These are phyloP conservation scores for Cordyceps cicadae DNA, from an alignment of 2,329 filamentous ascomycete species.

Conservation along the genomic window DNA sequence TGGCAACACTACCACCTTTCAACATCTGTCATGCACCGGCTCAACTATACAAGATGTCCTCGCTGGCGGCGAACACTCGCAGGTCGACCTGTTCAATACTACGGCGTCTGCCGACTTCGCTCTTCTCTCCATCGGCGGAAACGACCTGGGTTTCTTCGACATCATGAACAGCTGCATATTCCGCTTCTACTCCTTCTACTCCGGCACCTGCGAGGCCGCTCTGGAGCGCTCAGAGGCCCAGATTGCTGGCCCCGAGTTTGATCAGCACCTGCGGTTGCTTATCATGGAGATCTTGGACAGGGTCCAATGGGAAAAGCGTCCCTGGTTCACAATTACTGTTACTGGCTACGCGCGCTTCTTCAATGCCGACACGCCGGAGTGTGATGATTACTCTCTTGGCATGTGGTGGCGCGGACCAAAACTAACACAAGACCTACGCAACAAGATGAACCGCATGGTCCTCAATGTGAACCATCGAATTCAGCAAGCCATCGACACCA, in stretches of 20 bases:
- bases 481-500: constrained; percentile 23
- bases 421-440: constrained; percentile 30
- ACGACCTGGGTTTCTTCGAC: constrained; percentile 42
- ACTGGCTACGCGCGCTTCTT: constrained; percentile 43
- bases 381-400: constrained; percentile 36
- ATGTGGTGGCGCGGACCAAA: constrained; percentile 38
- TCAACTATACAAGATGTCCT: constrained; percentile 34
- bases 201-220: constrained; percentile 35
- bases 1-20: constrained; percentile 24
- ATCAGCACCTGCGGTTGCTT: constrained; percentile 29
- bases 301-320: constrained; percentile 36
- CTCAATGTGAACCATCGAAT: constrained; percentile 34
- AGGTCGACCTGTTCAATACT: constrained; percentile 34
- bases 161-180: constrained; percentile 44
- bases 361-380: constrained; percentile 34
- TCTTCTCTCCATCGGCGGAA: constrained; percentile 39
- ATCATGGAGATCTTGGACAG: constrained; percentile 36
- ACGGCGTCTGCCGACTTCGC: constrained; percentile 33
- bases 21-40: constrained; percentile 40
- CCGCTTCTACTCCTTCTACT: constrained; percentile 40
- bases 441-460: constrained; percentile 37
- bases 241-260: constrained; percentile 29
- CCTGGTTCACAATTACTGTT: constrained; percentile 34
- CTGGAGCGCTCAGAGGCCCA: constrained; percentile 26
- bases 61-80: constrained; percentile 27